A percentile compares a stretch with the other conserved stretches of the same genome.
These are phyloP conservation scores for Wickerhamomyces kurtzmanii DNA, from an alignment of 805 yeast genomes.

Conservation along the genomic window DNA sequence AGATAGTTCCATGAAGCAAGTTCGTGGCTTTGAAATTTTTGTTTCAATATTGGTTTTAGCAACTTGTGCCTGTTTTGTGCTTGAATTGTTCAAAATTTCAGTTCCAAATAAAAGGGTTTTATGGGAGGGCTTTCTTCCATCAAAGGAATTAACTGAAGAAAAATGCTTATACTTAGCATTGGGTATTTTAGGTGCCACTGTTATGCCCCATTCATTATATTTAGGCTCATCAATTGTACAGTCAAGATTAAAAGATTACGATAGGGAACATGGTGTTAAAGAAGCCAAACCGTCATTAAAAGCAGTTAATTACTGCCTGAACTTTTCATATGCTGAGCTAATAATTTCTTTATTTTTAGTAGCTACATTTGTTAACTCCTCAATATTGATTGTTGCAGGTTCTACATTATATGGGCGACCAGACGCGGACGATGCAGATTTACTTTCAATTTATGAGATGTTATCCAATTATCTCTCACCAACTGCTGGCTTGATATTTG, in stretches of 20 bases:
- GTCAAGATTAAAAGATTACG: constrained; percentile 72
- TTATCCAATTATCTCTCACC: constrained; percentile 64
- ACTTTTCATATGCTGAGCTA: constrained; percentile 73
- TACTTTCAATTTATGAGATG: constrained; percentile 70
- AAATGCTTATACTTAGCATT: constrained; percentile 67
- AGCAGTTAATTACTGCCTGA: constrained; percentile 74
- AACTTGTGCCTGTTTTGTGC: constrained; percentile 67
- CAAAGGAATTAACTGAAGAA: constrained; percentile 45
- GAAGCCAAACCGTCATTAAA: constrained; percentile 63
- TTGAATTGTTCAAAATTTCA: constrained; percentile 53
- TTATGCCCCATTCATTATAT: constrained; percentile 87
- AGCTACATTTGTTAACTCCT: constrained; percentile 87
- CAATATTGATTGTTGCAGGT: constrained; percentile 87
- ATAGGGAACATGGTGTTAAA: constrained; percentile 40
- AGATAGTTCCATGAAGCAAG: constrained; percentile 64
- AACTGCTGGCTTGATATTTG: constrained; percentile 84
- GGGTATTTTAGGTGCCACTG: constrained; percentile 89
- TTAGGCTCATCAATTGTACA: constrained; percentile 84
- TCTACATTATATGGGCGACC: constrained; percentile 64
- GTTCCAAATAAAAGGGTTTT: constrained; percentile 45
- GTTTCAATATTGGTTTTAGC: constrained; percentile 62
- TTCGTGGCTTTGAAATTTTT: constrained; percentile 68
- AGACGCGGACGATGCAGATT: constrained; percentile 68
- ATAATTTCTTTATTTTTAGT: constrained; percentile 75
- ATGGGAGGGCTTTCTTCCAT: constrained; percentile 63